Evolutionary conservation across 768 basidiomycete genomes (phyloP), one percentile per base, ranked within the genome.

Genomic region (Trametes coccinea): DNA sequence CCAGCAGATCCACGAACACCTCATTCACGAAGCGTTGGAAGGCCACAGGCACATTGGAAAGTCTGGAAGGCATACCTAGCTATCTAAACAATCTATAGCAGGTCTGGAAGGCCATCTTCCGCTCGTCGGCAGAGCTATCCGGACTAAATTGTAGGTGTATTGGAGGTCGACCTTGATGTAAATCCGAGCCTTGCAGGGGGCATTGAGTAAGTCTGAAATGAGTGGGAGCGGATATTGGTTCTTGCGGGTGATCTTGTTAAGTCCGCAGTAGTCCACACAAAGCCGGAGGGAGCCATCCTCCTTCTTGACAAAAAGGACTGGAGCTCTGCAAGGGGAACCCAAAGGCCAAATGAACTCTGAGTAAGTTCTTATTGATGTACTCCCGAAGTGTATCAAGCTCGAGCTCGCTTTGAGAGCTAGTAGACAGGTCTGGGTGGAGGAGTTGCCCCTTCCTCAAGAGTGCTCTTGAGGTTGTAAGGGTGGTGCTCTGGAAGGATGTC

Each of bases 91-190:
- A 69, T 22, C 76, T 72, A 60, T 75, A 75, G 57, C 69, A 62
- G 6, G 68, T 73, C 4, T 61, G 48, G 68, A 79, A 78, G 2
- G 73, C 73, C 1, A 72, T 77, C 54, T 76, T 76, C 69, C 69
- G 68, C 50, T 74, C 70, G 53, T 75, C 61, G 0, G 71, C 71
- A 9, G 61, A 7, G 64, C 63, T 29, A 77, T 75, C 1, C 74
- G 61, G 30, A 80, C 65, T 11, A 77, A 74, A 63, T 80, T 75
- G 60, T 74, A 80, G 0, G 74, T 76, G 56, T 70, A 69, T 2
- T 68, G 58, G 8, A 80, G 68, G 60, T 80, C 77, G 16, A 80
- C 59, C 45, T 76, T 76, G 11, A 72, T 72, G 56, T 74, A 77
- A 31, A 67, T 52, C 7, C 60, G 63, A 0, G 72, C 67, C 48